Conservation (phyloP, 108 stramenopile genomes). For the Cyclostephanos tholiformis region DNA sequence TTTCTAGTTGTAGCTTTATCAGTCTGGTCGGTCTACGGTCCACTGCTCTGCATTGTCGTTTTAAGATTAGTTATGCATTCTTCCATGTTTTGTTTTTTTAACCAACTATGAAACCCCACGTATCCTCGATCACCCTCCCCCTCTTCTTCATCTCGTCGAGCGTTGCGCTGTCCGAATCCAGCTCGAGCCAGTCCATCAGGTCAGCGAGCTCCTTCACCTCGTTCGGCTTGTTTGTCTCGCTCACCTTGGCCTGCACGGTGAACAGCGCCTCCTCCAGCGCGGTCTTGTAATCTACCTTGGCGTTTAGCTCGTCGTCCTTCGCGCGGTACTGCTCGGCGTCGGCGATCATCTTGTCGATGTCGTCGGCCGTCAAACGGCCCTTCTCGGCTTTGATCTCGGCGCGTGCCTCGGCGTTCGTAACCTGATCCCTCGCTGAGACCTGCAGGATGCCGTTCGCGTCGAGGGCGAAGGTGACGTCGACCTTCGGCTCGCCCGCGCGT, state of each 20-base stretch:
- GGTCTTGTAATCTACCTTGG: slow-evolving; percentile 63
- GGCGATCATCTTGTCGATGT: slow-evolving; percentile 90
- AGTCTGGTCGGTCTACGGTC: too few relatives aligned
- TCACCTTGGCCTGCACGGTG: slow-evolving; percentile 59
- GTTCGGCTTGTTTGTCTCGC: slow-evolving; percentile 57
- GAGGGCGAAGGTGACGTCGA: slow-evolving; percentile 76
- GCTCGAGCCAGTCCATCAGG: slow-evolving; percentile 81
- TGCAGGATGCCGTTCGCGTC: slow-evolving; percentile 92
- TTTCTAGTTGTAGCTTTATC: too few relatives aligned
- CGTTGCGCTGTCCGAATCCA: slow-evolving; percentile 70
- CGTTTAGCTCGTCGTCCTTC: slow-evolving; percentile 80
- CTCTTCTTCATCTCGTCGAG: slow-evolving; percentile 75
- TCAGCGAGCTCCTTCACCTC: slow-evolving; percentile 66
- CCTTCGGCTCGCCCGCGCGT: slow-evolving; percentile 82
- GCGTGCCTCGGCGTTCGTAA: slow-evolving; percentile 85
- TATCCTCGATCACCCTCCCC: slow-evolving; percentile 65
- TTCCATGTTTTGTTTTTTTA: slow-evolving; percentile 15
- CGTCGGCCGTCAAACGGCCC: slow-evolving; percentile 83
- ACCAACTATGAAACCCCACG: slow-evolving; percentile 60
- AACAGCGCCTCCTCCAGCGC: slow-evolving; percentile 82
- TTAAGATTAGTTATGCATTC: too few relatives aligned
- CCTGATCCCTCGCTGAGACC: slow-evolving; percentile 86
- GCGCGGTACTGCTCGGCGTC: slow-evolving; percentile 92
- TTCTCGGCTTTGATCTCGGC: slow-evolving; percentile 90
- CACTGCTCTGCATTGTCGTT: too few relatives aligned